Base-by-base conservation (phyloP, 306 rosid species). In the Lagenaria siceraria region DNA sequence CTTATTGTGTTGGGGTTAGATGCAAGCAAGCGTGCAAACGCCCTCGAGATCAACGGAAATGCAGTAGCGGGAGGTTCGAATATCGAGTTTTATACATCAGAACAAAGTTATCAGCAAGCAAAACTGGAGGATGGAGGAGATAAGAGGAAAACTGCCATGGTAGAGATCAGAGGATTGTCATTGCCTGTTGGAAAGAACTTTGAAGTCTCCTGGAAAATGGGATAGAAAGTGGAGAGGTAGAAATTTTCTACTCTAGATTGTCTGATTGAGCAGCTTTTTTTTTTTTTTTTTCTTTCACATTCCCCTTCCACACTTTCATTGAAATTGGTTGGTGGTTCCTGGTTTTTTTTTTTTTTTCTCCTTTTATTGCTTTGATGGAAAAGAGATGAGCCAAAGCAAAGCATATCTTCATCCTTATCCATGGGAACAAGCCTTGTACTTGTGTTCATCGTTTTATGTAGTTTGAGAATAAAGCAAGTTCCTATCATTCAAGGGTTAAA, bases 131-230 rank as follows among this genome's bases (percentile, higher is more conserved):
- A 79, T 22, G 94, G 84, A 73, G 89, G 73, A 42, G 82, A 43
- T 25, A 82, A 64, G 79, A 76, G 73, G 78, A 84, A 82, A 53
- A 85, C 84, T 42, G 84, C 81, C 52, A 85, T 89, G 96, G 96
- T 92, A 11, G 91, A 88, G 54, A 80, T 95, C 31, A 84, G 29
- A 22, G 97, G 97, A 15, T 83, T 90, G 89, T 79, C 86, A n/a
- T 77, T 95, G 59, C 85, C 88, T 6, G 87, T 95, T 3, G 99
- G 97, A 14, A 89, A 89, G 69, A 95, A 87, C 86, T 95, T 95
- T 78, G 97, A 84, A 6, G 1, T 95, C 80, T 82, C 86, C n/a
- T 95, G 97, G 97, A 92, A 89, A 76, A 89, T 95, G 97, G 92
- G 87, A 80, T 12, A 81, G 78, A 82, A 78, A 61, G 75, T 88